Evolutionary conservation across 2,329 filamentous ascomycete genomes (phyloP).

Genomic region (Ophiostoma quercus): DNA sequence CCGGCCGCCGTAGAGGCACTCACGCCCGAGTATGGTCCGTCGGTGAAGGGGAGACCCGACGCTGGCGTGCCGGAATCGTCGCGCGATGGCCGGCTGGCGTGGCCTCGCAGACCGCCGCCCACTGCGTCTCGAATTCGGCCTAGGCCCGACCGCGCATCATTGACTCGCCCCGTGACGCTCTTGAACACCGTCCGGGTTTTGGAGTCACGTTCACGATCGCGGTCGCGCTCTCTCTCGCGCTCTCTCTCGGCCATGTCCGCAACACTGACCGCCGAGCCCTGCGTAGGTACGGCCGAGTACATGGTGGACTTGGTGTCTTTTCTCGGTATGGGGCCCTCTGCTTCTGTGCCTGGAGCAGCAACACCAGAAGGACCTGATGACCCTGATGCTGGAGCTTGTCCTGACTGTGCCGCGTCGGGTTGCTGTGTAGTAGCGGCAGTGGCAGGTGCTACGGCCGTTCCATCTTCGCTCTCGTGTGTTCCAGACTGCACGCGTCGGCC

Average conservation of each 20-base stretch:
- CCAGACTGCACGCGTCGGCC: background rate
- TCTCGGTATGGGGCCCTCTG: conserved; percentile 30
- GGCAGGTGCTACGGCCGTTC: background rate
- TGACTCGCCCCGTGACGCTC: conserved; percentile 71
- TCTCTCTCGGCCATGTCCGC: background rate
- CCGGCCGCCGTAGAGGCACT: conserved; percentile 25
- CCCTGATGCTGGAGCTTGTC: background rate
- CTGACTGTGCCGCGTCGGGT: background rate
- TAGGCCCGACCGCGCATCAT: conserved; percentile 74
- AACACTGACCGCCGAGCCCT: conserved; percentile 44
- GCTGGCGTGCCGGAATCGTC: conserved; percentile 42
- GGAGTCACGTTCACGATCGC: conserved; percentile 15
- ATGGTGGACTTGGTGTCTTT: conserved; percentile 44
- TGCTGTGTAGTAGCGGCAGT: background rate
- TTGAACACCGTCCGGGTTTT: conserved; percentile 64
- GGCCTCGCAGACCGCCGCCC: conserved; percentile 53
- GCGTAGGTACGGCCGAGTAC: conserved; percentile 40
- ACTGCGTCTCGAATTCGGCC: conserved; percentile 83
- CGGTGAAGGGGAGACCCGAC: background rate
- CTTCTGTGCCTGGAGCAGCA: background rate
- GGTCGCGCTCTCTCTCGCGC: background rate
- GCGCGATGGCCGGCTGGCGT: conserved; percentile 50
- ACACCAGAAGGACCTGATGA: background rate
- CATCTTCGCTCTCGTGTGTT: background rate
- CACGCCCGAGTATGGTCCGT: background rate